Evolutionary conservation across 257 asterid species (phyloP), one percentile per base, ranked within the genome.

Genomic region (Solanum sejunctum): DNA sequence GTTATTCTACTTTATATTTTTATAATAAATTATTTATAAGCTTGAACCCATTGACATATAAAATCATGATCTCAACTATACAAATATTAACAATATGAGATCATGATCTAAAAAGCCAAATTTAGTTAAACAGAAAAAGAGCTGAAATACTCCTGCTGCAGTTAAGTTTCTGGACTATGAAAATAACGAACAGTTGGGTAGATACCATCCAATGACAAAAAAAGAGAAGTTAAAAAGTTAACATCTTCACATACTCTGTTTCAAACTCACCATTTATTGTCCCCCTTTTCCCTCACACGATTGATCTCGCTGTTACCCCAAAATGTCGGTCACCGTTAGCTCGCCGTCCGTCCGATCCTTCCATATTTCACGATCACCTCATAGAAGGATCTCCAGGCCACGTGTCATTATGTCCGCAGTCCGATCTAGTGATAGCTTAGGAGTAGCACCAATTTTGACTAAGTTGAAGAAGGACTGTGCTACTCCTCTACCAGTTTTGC

Each of bases 401-500:
- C 79, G 90, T 85, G 86, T 84, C 66, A 85, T 80, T 49, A 89
- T 89, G 94, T 15, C 28, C 2, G 82, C 93, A 51, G 88, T 90
- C 67, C 88, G 91, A 83, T 90, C 93, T 82, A 82, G 12, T 67
- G 82, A 83, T 7, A 66, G 87, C 41, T 58, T 90, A 26, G 69
- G 54, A 12, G 90, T 84, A 26, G 87, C 91, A 39, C 87, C 93
- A 52, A 89, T 91, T 73, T 88, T 94, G 84, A 90, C 91, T 28
- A 91, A 93, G 89, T 64, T 94, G 90, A 88, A 91, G 89, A 87
- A 83, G 83, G 97, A 93, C 64, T 94, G 96, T 85, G 92, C 95
- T 78, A 91, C 97, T 80, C 98, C 97, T 28, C 84, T 93, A 85
- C 96, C 94, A 4, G 88, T 94, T 45, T 87, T 94, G 89, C 96